Conservation (phyloP, 129 eudicot species). For the Centrapalus pauciflorus region DNA sequence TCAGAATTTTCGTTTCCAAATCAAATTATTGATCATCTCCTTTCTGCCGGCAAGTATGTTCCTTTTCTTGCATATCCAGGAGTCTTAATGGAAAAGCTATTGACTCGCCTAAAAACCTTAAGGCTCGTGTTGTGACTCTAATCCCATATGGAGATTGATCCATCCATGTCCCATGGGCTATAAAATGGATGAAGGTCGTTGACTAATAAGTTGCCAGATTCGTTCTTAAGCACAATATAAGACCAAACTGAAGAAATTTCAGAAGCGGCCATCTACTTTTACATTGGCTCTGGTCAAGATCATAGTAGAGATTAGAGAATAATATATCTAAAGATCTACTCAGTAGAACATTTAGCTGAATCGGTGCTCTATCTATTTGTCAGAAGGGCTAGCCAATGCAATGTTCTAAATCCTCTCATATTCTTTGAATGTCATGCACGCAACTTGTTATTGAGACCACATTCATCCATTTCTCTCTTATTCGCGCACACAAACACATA, state of each 20-base stretch:
- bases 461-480: not conserved
- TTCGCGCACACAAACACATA: not conserved
- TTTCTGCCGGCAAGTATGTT: not conserved
- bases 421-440: not conserved
- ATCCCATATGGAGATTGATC: no score
- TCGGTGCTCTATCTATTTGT: not conserved
- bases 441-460: conserved; percentile 1
- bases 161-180: no score
- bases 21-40: not conserved
- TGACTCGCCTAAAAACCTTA: no score
- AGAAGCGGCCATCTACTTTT: no score
- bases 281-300: no score
- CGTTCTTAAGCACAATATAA: no score
- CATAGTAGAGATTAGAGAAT: no score
- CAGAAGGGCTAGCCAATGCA: not conserved
- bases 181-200: not conserved
- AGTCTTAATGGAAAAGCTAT: no score
- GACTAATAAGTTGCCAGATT: not conserved
- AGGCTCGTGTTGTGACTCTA: no score
- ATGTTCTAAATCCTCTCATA: not conserved
- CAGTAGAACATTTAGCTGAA: not conserved
- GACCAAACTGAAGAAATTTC: no score
- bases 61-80: no score
- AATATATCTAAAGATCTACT: not conserved
- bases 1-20: not conserved